A percentile compares a stretch with the other conserved stretches of the same genome.
These are phyloP conservation scores for Lentinula edodes DNA, from an alignment of 768 basidiomycete species.

Conservation along the genomic window DNA sequence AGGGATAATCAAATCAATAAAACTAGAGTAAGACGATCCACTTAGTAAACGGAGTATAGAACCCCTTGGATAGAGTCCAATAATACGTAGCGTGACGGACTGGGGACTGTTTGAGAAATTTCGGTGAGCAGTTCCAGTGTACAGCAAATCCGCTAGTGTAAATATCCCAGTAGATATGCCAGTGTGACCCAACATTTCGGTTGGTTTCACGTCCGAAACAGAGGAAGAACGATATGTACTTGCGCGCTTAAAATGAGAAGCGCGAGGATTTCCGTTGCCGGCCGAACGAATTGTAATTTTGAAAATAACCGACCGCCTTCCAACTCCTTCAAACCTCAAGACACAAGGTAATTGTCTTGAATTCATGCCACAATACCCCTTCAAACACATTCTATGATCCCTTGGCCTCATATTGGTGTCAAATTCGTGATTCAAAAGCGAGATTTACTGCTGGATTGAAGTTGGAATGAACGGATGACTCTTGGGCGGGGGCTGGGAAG, in stretches of 20 bases:
- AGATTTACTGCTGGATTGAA: background rate
- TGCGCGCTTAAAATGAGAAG: background rate
- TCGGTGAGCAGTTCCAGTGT: too few species aligned
- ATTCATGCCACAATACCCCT: background rate
- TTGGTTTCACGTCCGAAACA: too few species aligned
- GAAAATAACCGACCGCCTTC: background rate
- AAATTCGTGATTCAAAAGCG: background rate
- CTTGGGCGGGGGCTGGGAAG: background rate
- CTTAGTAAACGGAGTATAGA: constrained; percentile 35
- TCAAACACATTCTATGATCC: background rate
- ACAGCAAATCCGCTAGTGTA: too few species aligned
- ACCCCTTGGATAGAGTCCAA: too few species aligned
- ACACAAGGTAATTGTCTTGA: background rate
- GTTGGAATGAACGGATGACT: constrained; percentile 1
- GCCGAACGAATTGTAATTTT: background rate
- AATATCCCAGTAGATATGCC: too few species aligned
- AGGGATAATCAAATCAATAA: background rate
- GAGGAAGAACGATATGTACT: too few species aligned
- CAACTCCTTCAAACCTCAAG: background rate
- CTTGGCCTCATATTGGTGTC: background rate
- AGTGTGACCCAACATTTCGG: too few species aligned
- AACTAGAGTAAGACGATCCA: constrained; percentile 12
- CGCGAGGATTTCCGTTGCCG: background rate
- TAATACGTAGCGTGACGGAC: too few species aligned
- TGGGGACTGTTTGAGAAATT: too few species aligned